These are phyloP conservation scores for Coemansia sp. DNA, from an alignment of 192 early-diverging fungal species.

Conservation along the genomic window DNA sequence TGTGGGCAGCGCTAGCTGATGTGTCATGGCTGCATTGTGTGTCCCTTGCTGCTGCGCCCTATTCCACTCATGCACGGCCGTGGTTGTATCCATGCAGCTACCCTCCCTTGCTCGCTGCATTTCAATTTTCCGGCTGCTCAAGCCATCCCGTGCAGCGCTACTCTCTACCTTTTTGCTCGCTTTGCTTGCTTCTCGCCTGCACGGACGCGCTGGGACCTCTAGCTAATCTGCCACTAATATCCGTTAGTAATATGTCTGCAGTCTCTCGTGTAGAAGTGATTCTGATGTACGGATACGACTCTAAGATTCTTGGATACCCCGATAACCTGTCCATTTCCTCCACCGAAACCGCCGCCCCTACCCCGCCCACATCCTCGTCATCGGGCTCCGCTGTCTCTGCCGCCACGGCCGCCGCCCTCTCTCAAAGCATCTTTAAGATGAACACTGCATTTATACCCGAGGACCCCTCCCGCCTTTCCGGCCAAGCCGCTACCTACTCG, in stretches of 20 bases:
- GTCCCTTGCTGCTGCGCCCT: not conserved
- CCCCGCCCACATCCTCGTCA: conserved; percentile 17
- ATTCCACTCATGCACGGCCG: not conserved
- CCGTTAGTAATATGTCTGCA: not conserved
- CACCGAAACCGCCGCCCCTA: conserved; percentile 36
- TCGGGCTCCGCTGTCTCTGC: conserved; percentile 13
- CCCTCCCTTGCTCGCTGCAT: not conserved
- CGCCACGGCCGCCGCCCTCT: not conserved
- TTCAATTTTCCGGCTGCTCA: not conserved
- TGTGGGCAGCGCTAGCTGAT: not conserved
- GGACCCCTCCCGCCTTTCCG: conserved; percentile 26
- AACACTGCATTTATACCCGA: conserved; percentile 49
- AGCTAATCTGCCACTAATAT: not conserved
- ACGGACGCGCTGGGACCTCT: not conserved
- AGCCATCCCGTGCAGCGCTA: not conserved
- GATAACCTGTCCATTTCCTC: conserved; percentile 50
- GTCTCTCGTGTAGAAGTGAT: not conserved
- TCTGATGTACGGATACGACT: conserved; percentile 50
- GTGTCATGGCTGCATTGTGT: conserved; percentile 5
- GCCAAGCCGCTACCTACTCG: conserved; percentile 17
- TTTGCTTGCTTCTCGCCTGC: not conserved
- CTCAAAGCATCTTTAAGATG: conserved; percentile 44
- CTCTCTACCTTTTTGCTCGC: not conserved
- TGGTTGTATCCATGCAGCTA: not conserved
- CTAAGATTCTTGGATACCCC: conserved; percentile 27